These are phyloP conservation scores for Salvia rosmarinus DNA, from an alignment of 257 asterid species.

Conservation along the genomic window DNA sequence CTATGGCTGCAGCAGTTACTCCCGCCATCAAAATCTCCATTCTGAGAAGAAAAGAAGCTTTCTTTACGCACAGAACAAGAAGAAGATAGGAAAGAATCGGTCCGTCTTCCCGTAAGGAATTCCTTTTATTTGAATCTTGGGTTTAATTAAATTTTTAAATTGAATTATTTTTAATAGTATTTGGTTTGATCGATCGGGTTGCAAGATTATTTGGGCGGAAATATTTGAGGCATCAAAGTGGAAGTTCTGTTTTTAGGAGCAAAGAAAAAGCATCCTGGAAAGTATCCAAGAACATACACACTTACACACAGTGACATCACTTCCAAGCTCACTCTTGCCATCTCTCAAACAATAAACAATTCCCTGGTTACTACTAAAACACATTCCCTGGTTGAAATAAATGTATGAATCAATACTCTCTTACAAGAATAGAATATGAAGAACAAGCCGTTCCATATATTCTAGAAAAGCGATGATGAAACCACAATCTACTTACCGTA, in stretches of 20 bases:
- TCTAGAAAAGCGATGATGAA: conserved; percentile 10
- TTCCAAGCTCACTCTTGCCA: conserved; percentile 78
- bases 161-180: not conserved
- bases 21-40: conserved; percentile 51
- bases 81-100: conserved; percentile 47
- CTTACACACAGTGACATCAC: conserved; percentile 85
- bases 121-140: too few relatives aligned
- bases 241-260: conserved; percentile 75
- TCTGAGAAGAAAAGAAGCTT: conserved; percentile 34
- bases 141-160: not conserved
- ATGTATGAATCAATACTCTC: too few relatives aligned
- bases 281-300: conserved; percentile 76
- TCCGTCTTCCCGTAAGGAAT: conserved; percentile 59
- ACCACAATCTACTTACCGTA: conserved; percentile 55
- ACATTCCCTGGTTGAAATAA: too few relatives aligned
- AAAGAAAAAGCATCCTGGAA: conserved; percentile 71
- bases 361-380: conserved; percentile 39
- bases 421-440: too few relatives aligned
- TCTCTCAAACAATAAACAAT: conserved; percentile 48
- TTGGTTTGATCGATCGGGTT: conserved; percentile 46
- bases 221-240: conserved; percentile 76
- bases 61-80: conserved; percentile 44
- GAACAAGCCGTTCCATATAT: too few relatives aligned
- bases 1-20: conserved; percentile 48
- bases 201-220: conserved; percentile 85